A percentile compares a stretch with the other conserved stretches of the same genome.
These are phyloP conservation scores for Zostera marina DNA, from an alignment of 116 monocot genomes.

Conservation along the genomic window DNA sequence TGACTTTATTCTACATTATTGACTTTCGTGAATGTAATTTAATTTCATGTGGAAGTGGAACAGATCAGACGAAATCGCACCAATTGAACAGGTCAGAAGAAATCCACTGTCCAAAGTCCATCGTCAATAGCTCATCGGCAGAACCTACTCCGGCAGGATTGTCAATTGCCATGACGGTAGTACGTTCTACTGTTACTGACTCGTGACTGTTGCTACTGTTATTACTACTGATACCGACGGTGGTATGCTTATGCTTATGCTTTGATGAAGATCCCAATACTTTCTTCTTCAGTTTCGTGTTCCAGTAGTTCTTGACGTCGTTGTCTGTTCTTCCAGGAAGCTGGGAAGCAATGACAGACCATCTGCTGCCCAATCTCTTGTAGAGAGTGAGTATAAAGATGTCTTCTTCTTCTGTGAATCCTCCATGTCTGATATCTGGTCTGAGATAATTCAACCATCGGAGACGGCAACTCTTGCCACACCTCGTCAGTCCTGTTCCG, in stretches of 20 bases:
- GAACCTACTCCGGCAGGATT: not conserved
- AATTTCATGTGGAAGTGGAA: too few relatives aligned
- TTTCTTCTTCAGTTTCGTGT: slow-evolving; percentile 24
- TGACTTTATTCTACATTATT: too few relatives aligned
- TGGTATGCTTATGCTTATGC: not conserved
- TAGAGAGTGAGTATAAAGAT: slow-evolving; percentile 12
- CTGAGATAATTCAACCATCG: slow-evolving; percentile 55
- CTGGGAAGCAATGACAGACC: slow-evolving; percentile 21
- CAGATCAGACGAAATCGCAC: too few relatives aligned
- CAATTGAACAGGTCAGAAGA: too few relatives aligned
- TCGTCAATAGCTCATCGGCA: not conserved
- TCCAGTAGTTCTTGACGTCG: slow-evolving; percentile 23
- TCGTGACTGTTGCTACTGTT: not conserved
- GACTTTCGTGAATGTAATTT: too few relatives aligned
- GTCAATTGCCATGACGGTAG: slow-evolving; percentile 1
- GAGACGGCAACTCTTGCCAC: slow-evolving; percentile 62
- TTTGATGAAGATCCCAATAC: not conserved
- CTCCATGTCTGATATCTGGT: slow-evolving; percentile 23
- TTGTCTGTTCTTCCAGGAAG: slow-evolving; percentile 21
- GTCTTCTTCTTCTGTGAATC: slow-evolving; percentile 25
- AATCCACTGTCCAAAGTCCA: too few relatives aligned
- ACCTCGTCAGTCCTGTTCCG: slow-evolving; percentile 16
- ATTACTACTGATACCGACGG: not conserved
- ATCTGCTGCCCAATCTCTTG: slow-evolving; percentile 18
- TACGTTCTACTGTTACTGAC: too few relatives aligned